These are phyloP conservation scores for Marasmius fiardii DNA, from an alignment of 1,284 basidiomycete genomes.

Conservation along the genomic window DNA sequence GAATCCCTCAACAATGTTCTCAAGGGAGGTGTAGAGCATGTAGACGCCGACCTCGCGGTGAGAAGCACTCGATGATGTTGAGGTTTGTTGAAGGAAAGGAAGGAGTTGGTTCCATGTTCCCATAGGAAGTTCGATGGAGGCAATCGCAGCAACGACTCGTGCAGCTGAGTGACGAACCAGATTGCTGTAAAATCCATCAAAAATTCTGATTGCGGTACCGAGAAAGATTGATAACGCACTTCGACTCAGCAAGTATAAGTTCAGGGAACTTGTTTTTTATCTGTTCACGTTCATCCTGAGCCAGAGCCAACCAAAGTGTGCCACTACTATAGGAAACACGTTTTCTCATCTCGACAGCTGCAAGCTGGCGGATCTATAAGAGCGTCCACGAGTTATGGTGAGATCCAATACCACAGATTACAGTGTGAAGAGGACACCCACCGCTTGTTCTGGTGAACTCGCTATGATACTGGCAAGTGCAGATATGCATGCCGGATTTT, in stretches of 20 bases:
- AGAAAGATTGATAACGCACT: slow-evolving; percentile 44
- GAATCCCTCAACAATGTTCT: slow-evolving; percentile 89
- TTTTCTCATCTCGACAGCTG: slow-evolving; percentile 98
- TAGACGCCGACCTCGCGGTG: slow-evolving; percentile 93
- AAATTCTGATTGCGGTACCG: slow-evolving; percentile 13
- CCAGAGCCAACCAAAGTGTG: slow-evolving; percentile 80
- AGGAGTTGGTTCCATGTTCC: slow-evolving; percentile 88
- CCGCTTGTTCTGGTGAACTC: slow-evolving; percentile 74
- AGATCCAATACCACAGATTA: slow-evolving; percentile 3
- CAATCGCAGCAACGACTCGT: slow-evolving; percentile 92
- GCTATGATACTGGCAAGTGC: slow-evolving; percentile 89
- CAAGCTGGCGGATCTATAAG: slow-evolving; percentile 88
- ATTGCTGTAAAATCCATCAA: slow-evolving; percentile 45
- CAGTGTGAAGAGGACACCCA: slow-evolving; percentile 32
- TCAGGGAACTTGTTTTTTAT: slow-evolving; percentile 88
- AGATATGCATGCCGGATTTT: slow-evolving; percentile 86
- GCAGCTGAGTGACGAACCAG: slow-evolving; percentile 89
- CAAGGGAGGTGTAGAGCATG: slow-evolving; percentile 90
- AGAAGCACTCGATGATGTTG: slow-evolving; percentile 62
- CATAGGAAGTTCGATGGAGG: slow-evolving; percentile 82
- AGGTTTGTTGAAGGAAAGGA: slow-evolving; percentile 84
- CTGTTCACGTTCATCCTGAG: slow-evolving; percentile 69
- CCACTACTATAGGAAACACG: slow-evolving; percentile 81
- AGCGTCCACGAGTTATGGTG: slow-evolving; percentile 13
- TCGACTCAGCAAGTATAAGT: slow-evolving; percentile 75